Evolutionary conservation across 1,284 basidiomycete species (phyloP).

Genomic region (Leucoagaricus sp.): DNA sequence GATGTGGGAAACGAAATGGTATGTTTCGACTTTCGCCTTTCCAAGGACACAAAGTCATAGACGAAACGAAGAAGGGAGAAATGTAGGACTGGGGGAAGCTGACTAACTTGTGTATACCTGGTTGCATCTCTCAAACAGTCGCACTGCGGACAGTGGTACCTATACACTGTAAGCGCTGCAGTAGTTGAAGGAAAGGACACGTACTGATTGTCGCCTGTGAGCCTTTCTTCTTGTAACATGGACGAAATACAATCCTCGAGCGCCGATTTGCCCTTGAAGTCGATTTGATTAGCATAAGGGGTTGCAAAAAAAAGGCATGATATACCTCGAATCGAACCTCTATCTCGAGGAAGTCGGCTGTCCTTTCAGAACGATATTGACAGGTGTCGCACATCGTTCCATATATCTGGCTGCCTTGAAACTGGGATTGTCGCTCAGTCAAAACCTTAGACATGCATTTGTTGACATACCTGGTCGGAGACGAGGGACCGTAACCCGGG

Average conservation of each 20-base stretch:
- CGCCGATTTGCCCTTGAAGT: constrained; percentile 60
- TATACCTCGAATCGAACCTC: constrained; percentile 79
- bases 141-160: constrained; percentile 80
- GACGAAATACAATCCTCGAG: constrained; percentile 71
- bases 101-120: constrained; percentile 66
- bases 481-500: constrained; percentile 66
- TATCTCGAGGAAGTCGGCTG: constrained; percentile 78
- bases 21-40: constrained; percentile 84
- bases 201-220: constrained; percentile 82
- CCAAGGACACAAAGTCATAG: constrained; percentile 75
- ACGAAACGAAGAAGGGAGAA: constrained; percentile 89
- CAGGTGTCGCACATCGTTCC: constrained; percentile 77
- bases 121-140: constrained; percentile 72
- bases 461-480: constrained; percentile 58
- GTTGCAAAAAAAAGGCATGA: background rate
- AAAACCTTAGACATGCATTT: constrained; percentile 8
- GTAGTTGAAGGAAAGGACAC: constrained; percentile 17
- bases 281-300: background rate
- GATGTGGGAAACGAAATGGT: constrained; percentile 70
- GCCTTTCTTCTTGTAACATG: constrained; percentile 64
- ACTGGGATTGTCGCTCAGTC: constrained; percentile 58
- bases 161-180: constrained; percentile 29
- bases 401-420: constrained; percentile 83
- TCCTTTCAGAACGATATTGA: constrained; percentile 62
- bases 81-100: constrained; percentile 83